Conservation (phyloP, 2,329 filamentous ascomycete genomes). For the Septoria linicola region DNA sequence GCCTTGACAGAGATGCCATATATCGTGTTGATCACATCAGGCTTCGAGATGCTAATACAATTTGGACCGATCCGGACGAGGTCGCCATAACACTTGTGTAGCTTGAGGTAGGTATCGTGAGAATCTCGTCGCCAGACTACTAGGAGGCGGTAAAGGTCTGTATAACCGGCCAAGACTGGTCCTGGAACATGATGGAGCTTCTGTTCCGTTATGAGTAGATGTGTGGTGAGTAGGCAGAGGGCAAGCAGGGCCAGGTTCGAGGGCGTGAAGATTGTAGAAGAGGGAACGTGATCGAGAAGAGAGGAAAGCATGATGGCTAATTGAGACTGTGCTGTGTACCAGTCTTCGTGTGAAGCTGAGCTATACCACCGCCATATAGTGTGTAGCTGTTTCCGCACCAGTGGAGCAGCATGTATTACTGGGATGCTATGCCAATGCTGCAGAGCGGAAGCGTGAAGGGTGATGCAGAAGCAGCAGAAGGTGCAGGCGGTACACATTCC, state of each 20-base stretch:
- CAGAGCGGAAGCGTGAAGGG: slow-evolving; percentile 4
- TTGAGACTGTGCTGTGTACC: slow-evolving; percentile 4
- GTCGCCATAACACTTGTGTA: slow-evolving; percentile 67
- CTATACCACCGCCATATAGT: neutral
- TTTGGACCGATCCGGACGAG: slow-evolving; percentile 73
- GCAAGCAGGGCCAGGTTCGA: neutral
- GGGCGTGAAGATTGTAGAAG: slow-evolving; percentile 7
- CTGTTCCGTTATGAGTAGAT: slow-evolving; percentile 17
- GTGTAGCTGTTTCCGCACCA: slow-evolving; percentile 3
- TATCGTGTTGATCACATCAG: slow-evolving; percentile 58
- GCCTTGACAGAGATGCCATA: slow-evolving; percentile 50
- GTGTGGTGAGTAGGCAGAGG: neutral
- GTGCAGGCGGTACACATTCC: slow-evolving; percentile 3
- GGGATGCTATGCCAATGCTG: too few species aligned
- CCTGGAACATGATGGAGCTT: slow-evolving; percentile 47
- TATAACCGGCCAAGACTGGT: slow-evolving; percentile 56
- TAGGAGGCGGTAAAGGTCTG: slow-evolving; percentile 35
- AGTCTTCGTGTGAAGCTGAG: neutral
- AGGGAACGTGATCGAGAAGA: slow-evolving; percentile 4
- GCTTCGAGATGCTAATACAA: slow-evolving; percentile 71
- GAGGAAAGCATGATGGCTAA: slow-evolving; percentile 10
- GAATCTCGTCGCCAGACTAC: slow-evolving; percentile 66
- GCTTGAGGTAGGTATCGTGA: slow-evolving; percentile 49
- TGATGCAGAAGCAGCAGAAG: too few species aligned
- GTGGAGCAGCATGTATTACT: slow-evolving; percentile 7